Evolutionary conservation across 176 grass and related monocot species (phyloP).

Genomic region (Musa itinerans): DNA sequence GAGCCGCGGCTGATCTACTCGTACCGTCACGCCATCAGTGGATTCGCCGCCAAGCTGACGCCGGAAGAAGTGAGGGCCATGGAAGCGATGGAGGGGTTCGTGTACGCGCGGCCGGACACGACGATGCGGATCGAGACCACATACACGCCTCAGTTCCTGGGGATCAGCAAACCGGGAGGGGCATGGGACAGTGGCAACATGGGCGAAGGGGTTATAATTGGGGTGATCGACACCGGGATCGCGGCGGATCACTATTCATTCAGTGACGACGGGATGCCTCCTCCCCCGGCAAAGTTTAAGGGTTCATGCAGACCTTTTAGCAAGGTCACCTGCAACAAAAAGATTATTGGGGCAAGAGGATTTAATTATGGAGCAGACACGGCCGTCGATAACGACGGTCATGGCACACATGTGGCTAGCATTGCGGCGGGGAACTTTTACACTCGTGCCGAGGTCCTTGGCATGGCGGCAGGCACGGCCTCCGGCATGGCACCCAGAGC

Average conservation of each 20-base stretch:
- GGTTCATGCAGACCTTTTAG: constrained; percentile 53
- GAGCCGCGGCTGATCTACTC: constrained; percentile 55
- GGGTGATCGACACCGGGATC: constrained; percentile 68
- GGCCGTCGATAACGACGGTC: constrained; percentile 50
- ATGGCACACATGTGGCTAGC: constrained; percentile 80
- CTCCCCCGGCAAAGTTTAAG: constrained; percentile 57
- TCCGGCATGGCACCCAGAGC: constrained; percentile 44
- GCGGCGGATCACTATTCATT: constrained; percentile 71
- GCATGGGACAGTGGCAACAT: constrained; percentile 3
- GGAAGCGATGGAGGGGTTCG: constrained; percentile 35
- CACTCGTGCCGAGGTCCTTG: constrained; percentile 45
- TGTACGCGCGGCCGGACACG: constrained; percentile 48
- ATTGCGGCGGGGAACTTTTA: constrained; percentile 77
- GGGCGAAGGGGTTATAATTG: constrained; percentile 63
- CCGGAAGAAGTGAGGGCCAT: constrained; percentile 45
- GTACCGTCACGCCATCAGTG: constrained; percentile 55
- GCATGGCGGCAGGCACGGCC: constrained; percentile 74
- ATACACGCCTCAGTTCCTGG: constrained; percentile 66
- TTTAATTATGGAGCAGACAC: constrained; percentile 2
- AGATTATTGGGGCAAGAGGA: constrained; percentile 61
- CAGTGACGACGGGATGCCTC: constrained; percentile 56
- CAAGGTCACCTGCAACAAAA: constrained; percentile 52
- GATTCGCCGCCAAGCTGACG: constrained; percentile 73
- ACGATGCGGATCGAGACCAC: constrained; percentile 61
- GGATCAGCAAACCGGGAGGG: constrained; percentile 38